These are phyloP conservation scores for Fraxinus velutina DNA, from an alignment of 305 asterid genomes.

Conservation along the genomic window DNA sequence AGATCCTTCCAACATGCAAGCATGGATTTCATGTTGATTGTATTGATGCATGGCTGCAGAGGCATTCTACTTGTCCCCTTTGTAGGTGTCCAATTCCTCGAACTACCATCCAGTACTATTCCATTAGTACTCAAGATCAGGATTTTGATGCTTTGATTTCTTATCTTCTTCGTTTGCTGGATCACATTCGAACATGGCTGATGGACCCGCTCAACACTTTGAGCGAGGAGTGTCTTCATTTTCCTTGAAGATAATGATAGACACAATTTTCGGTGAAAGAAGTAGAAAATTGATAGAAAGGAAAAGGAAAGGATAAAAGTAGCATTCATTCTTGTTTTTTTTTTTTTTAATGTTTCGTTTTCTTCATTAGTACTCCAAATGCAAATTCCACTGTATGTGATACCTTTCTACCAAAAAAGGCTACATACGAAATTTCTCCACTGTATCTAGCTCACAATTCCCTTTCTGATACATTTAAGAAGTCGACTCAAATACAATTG, in stretches of 20 bases:
- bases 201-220: constrained; percentile 3
- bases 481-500: neutral
- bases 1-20: constrained; percentile 17
- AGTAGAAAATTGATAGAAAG: neutral
- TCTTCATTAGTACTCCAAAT: neutral
- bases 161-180: neutral
- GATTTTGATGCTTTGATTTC: neutral
- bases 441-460: neutral
- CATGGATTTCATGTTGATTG: constrained; percentile 25
- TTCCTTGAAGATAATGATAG: neutral
- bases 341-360: neutral
- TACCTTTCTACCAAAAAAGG: neutral
- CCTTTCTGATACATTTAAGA: neutral
- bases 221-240: neutral
- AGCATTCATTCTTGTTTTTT: neutral
- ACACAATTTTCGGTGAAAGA: neutral
- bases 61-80: constrained; percentile 19
- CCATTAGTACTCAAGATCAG: neutral
- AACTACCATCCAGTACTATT: neutral
- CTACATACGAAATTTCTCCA: neutral
- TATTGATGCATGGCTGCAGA: constrained; percentile 24
- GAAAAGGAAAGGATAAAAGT: neutral
- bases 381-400: neutral
- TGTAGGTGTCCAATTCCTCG: constrained; percentile 17
- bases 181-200: constrained; percentile 15